Evolutionary conservation across 768 basidiomycete species (phyloP).

Genomic region (Boletus coccyginus): DNA sequence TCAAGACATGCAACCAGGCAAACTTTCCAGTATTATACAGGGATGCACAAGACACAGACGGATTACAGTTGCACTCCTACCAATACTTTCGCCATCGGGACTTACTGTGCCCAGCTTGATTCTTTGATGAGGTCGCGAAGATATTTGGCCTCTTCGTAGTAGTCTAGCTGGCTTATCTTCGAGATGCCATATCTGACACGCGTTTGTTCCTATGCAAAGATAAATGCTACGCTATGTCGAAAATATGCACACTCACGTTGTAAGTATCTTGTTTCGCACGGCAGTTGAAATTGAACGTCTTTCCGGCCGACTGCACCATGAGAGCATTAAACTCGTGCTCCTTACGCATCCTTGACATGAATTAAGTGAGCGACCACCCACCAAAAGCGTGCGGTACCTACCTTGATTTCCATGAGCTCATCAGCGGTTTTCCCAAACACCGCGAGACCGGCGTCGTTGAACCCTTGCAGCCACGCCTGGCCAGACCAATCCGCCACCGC

Average conservation of each 20-base stretch:
- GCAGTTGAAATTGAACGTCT: slow-evolving; percentile 78
- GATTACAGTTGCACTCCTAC: not conserved
- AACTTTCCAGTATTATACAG: slow-evolving; percentile 1
- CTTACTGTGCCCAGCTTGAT: slow-evolving; percentile 51
- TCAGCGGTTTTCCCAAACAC: slow-evolving; percentile 80
- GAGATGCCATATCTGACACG: slow-evolving; percentile 84
- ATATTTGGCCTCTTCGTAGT: slow-evolving; percentile 58
- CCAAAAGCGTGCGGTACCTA: slow-evolving; percentile 19
- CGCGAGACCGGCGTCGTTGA: slow-evolving; percentile 84
- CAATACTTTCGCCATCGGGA: not conserved
- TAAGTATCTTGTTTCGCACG: slow-evolving; percentile 86
- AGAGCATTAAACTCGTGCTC: slow-evolving; percentile 55
- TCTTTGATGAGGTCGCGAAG: slow-evolving; percentile 57
- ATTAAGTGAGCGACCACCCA: not conserved
- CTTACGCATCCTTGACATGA: slow-evolving; percentile 50
- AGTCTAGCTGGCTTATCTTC: slow-evolving; percentile 63
- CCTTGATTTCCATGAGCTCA: slow-evolving; percentile 73
- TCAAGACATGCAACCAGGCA: not conserved
- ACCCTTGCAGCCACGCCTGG: slow-evolving; percentile 91
- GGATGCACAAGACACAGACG: slow-evolving; percentile 1
- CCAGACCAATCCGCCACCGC: slow-evolving; percentile 88
- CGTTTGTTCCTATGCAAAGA: slow-evolving; percentile 58
- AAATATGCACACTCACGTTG: slow-evolving; percentile 51
- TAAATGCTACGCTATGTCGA: not conserved
- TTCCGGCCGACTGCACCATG: slow-evolving; percentile 63